Percentiles rank a stretch among this genome's conserved stretches.
These are phyloP conservation scores for Suhomyces yuchorum DNA, from an alignment of 1,139 yeast genomes.

Conservation along the genomic window DNA sequence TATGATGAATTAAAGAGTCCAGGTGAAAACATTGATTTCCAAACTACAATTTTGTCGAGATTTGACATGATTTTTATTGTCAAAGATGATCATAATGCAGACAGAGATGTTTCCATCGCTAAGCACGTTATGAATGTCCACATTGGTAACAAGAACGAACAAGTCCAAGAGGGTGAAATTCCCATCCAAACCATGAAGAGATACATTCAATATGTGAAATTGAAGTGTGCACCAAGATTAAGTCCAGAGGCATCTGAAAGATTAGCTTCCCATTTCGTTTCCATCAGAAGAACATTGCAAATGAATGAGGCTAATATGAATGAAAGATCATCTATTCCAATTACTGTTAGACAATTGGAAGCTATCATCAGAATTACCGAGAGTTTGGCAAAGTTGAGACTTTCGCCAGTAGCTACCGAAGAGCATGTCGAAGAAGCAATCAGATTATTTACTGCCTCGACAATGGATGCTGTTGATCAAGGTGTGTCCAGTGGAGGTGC, in stretches of 20 bases:
- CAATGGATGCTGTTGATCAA: constrained; percentile 96
- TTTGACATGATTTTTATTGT: constrained; percentile 98
- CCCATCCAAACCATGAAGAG: constrained; percentile 90
- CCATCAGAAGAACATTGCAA: constrained; percentile 82
- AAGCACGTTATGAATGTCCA: constrained; percentile 94
- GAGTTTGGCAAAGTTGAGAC: constrained; percentile 82
- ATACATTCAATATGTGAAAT: constrained; percentile 85
- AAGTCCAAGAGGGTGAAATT: constrained; percentile 77
- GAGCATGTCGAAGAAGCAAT: constrained; percentile 96
- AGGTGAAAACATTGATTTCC: constrained; percentile 97
- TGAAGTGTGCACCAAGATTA: constrained; percentile 90
- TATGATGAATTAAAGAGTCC: constrained; percentile 96
- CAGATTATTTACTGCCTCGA: constrained; percentile 90
- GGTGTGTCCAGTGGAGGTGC: constrained; percentile 56
- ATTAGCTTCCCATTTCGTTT: constrained; percentile 91
- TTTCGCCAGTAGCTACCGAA: constrained; percentile 82
- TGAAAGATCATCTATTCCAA: constrained; percentile 93
- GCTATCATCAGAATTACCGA: constrained; percentile 97
- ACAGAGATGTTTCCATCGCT: constrained; percentile 86
- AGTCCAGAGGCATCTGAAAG: constrained; percentile 89
- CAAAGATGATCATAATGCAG: constrained; percentile 90
- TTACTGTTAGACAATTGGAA: constrained; percentile 95
- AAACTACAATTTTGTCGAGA: constrained; percentile 93
- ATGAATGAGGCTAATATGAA: constrained; percentile 79
- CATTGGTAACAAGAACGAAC: constrained; percentile 61